Percentiles rank a stretch among this genome's conserved stretches.
phyloP scores from a whole-genome alignment of 768 basidiomycete species.

The Rhizopogon roseolus region DNA sequence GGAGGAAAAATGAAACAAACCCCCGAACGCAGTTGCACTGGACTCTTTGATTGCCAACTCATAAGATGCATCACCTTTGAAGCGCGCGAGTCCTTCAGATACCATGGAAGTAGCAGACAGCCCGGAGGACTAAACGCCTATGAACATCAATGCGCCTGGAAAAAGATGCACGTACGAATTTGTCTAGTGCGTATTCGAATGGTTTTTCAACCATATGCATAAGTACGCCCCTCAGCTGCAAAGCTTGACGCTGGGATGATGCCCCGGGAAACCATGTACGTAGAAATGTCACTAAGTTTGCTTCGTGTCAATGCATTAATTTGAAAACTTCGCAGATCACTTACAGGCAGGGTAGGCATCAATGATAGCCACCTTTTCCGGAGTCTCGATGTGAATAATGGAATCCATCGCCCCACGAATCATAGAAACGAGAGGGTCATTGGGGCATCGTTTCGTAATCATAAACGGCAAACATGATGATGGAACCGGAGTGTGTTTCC shows the following conservation, averaged over 20 bases:
- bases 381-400: slow-evolving; percentile 2
- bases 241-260: slow-evolving; percentile 37
- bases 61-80: background rate
- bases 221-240: slow-evolving; percentile 27
- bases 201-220: slow-evolving; percentile 10
- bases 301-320: background rate
- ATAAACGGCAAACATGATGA: slow-evolving; percentile 33
- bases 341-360: slow-evolving; percentile 6
- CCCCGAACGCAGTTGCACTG: slow-evolving; percentile 6
- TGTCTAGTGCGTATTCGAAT: slow-evolving; percentile 3
- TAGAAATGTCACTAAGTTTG: slow-evolving; percentile 34
- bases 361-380: slow-evolving; percentile 4
- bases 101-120: slow-evolving; percentile 34
- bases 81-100: slow-evolving; percentile 1
- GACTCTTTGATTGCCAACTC: slow-evolving; percentile 6
- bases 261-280: slow-evolving; percentile 45
- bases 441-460: slow-evolving; percentile 28
- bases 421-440: slow-evolving; percentile 31
- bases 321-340: slow-evolving; percentile 21
- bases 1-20: background rate
- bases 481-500: slow-evolving; percentile 27
- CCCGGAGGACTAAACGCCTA: slow-evolving; percentile 21
- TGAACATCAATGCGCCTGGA: background rate
- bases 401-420: slow-evolving; percentile 26
- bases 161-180: slow-evolving; percentile 1